phyloP scores from a whole-genome alignment of 345 rosid genomes.

The Brassica carinata region DNA sequence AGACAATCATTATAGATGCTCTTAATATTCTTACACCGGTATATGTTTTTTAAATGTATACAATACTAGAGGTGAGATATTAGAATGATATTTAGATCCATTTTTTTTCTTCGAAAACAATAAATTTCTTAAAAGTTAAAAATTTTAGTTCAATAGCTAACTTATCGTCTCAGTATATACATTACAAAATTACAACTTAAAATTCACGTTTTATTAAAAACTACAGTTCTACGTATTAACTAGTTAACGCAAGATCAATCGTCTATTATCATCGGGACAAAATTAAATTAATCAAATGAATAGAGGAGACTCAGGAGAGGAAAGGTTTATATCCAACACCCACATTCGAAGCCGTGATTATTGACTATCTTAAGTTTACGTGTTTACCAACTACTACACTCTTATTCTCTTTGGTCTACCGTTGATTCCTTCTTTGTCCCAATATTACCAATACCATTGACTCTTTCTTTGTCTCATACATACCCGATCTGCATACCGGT shows the following conservation, averaged over 20 bases:
- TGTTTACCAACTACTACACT: background rate
- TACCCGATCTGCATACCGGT: background rate
- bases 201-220: background rate
- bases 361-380: background rate
- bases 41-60: background rate
- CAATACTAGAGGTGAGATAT: background rate
- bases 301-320: background rate
- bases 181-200: background rate
- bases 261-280: background rate
- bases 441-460: conserved; percentile 15
- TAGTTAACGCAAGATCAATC: background rate
- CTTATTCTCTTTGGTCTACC: conserved; percentile 1
- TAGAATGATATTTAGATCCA: background rate
- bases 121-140: background rate
- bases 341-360: background rate
- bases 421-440: conserved; percentile 32
- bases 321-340: background rate
- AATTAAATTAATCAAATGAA: background rate
- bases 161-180: background rate
- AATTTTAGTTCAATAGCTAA: background rate
- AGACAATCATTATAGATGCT: background rate
- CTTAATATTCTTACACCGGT: background rate
- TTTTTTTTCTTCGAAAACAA: background rate
- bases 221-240: background rate
- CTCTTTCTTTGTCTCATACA: conserved; percentile 32